Percentiles rank a stretch among this genome's conserved stretches.
These are phyloP conservation scores for Chrysophaeum taylorii DNA, from an alignment of 352 stramenopile species.

Conservation along the genomic window DNA sequence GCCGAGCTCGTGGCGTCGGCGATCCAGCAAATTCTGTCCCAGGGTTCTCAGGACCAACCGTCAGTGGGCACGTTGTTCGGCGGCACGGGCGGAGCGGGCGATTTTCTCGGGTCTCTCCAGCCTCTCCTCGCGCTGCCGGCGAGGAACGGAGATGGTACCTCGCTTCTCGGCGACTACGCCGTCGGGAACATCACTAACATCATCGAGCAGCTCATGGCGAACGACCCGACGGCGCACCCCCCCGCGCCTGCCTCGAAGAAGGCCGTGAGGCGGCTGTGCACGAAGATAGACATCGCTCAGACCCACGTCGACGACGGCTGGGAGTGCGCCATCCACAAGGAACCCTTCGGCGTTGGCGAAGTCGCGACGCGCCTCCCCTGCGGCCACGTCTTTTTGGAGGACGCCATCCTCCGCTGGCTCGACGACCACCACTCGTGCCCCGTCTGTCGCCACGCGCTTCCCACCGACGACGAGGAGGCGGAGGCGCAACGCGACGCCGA, in stretches of 20 bases:
- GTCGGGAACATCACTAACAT: background rate
- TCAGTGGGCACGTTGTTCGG: background rate
- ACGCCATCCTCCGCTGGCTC: background rate
- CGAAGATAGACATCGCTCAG: background rate
- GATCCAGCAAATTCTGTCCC: conserved; percentile 7
- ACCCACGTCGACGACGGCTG: background rate
- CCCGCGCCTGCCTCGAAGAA: background rate
- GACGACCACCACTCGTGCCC: background rate
- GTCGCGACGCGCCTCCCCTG: background rate
- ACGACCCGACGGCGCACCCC: background rate
- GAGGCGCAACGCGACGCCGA: too few species aligned
- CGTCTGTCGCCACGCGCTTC: background rate
- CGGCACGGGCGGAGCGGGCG: background rate
- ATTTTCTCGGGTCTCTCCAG: background rate
- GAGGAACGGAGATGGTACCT: background rate
- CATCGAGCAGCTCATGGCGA: conserved; percentile 2
- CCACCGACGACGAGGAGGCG: background rate
- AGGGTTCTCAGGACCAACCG: background rate
- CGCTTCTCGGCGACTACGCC: background rate
- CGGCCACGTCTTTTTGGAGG: background rate
- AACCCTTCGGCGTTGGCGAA: background rate
- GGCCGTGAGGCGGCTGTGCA: background rate
- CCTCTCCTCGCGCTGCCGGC: background rate
- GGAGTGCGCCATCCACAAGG: conserved; percentile 7
- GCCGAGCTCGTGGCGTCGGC: background rate